Percentiles rank a stretch among this genome's conserved stretches.
These are phyloP conservation scores for Podospora bellae-mahoneyi DNA, from an alignment of 495 filamentous ascomycete genomes.

Conservation along the genomic window DNA sequence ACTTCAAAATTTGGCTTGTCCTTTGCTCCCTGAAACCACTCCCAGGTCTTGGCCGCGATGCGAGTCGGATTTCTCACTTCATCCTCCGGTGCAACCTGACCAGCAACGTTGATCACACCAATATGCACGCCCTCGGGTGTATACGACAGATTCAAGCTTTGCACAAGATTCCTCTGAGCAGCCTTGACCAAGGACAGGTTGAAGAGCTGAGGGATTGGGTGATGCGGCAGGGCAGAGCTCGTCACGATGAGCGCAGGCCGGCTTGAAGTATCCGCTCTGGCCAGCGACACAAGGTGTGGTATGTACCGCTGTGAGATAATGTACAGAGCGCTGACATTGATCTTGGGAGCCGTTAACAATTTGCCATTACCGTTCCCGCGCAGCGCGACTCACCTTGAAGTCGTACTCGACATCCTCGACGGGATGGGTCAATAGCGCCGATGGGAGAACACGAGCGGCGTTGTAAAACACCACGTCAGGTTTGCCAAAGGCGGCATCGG, in stretches of 20 bases:
- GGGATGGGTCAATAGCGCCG: slow-evolving; percentile 27
- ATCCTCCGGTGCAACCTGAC: slow-evolving; percentile 32
- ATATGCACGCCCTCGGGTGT: slow-evolving; percentile 37
- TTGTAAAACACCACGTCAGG: slow-evolving; percentile 42
- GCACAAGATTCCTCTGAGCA: slow-evolving; percentile 40
- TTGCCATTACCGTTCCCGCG: not conserved
- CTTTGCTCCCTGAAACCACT: slow-evolving; percentile 33
- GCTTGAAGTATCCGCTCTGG: slow-evolving; percentile 20
- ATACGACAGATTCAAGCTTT: slow-evolving; percentile 32
- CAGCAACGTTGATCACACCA: slow-evolving; percentile 37
- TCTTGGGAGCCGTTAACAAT: slow-evolving; percentile 18
- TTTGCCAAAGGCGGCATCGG: slow-evolving; percentile 31
- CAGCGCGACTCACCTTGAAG: slow-evolving; percentile 31
- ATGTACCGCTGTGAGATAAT: slow-evolving; percentile 33
- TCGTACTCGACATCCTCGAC: slow-evolving; percentile 40
- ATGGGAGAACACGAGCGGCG: slow-evolving; percentile 36
- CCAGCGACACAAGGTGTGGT: slow-evolving; percentile 31
- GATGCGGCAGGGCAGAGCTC: slow-evolving; percentile 32
- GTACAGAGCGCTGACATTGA: slow-evolving; percentile 40
- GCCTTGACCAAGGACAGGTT: slow-evolving; percentile 42
- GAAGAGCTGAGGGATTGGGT: slow-evolving; percentile 39
- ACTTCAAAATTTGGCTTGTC: slow-evolving; percentile 23
- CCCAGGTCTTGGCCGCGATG: slow-evolving; percentile 40
- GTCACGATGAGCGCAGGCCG: slow-evolving; percentile 40
- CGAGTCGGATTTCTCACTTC: slow-evolving; percentile 34